These are phyloP conservation scores for Hemisphaericaspora xylanilytica DNA, from an alignment of 1,139 yeast genomes.

Conservation along the genomic window DNA sequence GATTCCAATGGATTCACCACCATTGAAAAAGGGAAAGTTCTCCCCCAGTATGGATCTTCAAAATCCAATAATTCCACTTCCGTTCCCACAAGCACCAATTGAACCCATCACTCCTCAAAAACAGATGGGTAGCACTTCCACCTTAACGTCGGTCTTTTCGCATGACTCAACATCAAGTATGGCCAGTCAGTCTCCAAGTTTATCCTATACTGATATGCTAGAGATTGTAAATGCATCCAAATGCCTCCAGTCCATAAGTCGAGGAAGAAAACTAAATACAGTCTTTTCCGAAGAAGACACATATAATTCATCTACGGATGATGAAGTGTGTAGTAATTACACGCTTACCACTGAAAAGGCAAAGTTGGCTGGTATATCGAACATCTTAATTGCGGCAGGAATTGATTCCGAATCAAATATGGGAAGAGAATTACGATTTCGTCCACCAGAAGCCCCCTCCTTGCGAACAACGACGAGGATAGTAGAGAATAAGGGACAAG, in stretches of 20 bases:
- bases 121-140: conserved; percentile 7
- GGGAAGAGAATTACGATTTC: background rate
- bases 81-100: conserved; percentile 2
- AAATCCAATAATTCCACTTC: conserved; percentile 3
- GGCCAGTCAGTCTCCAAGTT: conserved; percentile 1
- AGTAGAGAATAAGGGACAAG: background rate
- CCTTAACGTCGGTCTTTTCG: conserved; percentile 10
- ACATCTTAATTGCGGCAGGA: conserved; percentile 30
- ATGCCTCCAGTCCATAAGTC: conserved; percentile 34
- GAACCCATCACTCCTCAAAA: conserved; percentile 1
- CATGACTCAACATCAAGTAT: conserved; percentile 1
- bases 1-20: conserved; percentile 5
- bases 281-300: background rate
- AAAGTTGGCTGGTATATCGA: conserved; percentile 21
- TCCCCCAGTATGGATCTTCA: background rate
- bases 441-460: conserved; percentile 1
- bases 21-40: background rate
- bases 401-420: conserved; percentile 7
- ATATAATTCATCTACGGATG: conserved; percentile 2
- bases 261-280: conserved; percentile 4
- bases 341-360: conserved; percentile 5
- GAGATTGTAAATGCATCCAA: conserved; percentile 42
- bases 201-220: conserved; percentile 22
- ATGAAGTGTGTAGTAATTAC: conserved; percentile 8
- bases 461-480: conserved; percentile 1